Evolutionary conservation across 495 filamentous ascomycete genomes (phyloP), one percentile per base, ranked within the genome.

Genomic region (Zalerion maritima): DNA sequence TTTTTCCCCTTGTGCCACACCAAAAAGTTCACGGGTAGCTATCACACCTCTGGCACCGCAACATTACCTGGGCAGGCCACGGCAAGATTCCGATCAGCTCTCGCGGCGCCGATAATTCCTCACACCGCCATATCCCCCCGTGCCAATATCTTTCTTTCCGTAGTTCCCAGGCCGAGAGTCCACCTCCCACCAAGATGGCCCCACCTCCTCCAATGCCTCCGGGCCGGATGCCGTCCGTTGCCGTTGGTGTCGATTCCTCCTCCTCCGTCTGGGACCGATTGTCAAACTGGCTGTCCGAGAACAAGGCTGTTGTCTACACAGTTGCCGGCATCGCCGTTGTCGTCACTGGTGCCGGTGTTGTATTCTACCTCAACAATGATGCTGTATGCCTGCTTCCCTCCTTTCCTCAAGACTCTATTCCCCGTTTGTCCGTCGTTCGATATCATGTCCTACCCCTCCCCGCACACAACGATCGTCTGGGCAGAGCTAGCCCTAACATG

Each of bases 221-320:
- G 41, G 55, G 38, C 29, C 42, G n/a, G n/a, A n/a, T n/a, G n/a
- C n/a, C 48, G 24, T 43, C 54, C 9, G 37, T 58, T 15, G 46
- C 51, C 11, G 28, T 65, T 24, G 45, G 56, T 6, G 55, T 56
- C 36, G 47, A 62, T 22, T 21, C 11, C 11, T 29, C 33, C 10
- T 67, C 78, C 36, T 83, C 85, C 13, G 49, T 91, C 30, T 92
- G 83, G 83, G 77, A 87, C 54, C 75, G 85, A 35, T 56, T 94
- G 46, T 79, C 83, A 38, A 79, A 69, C 54, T 97, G 87, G 84
- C 82, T 78, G 14, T 83, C 86, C 0, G 89, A 96, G 45, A 78
- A 97, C 52, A 97, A 94, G 59, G 80, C 78, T 22, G 63, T 86
- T 26, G 89, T 94, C 21, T 97, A 94, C 55, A 93, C 91, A 38